These are phyloP conservation scores for Juncus effusus DNA, from an alignment of 176 grass and related monocot species.

Conservation along the genomic window DNA sequence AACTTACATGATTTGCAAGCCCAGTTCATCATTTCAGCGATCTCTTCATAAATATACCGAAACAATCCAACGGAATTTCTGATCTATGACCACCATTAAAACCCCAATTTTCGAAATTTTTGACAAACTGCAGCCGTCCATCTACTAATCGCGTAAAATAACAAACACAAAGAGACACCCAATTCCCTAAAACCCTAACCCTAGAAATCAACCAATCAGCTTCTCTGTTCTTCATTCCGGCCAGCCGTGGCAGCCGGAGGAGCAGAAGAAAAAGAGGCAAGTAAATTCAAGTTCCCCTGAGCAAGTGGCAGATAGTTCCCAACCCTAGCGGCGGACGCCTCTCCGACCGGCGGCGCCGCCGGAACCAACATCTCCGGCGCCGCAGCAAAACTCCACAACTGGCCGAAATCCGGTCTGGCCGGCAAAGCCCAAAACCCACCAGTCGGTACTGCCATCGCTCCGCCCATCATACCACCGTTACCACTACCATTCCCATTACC, in stretches of 20 bases:
- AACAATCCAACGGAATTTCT: constrained; percentile 7
- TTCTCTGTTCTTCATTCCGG: constrained; percentile 46
- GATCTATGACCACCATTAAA: background rate
- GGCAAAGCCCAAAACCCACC: constrained; percentile 72
- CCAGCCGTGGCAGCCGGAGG: constrained; percentile 24
- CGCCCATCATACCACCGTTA: background rate
- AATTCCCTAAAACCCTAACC: constrained; percentile 46
- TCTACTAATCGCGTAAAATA: constrained; percentile 24
- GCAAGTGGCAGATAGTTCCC: constrained; percentile 87
- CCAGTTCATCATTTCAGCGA: constrained; percentile 9
- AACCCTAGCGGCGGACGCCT: constrained; percentile 78
- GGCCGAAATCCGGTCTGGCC: constrained; percentile 56
- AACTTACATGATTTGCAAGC: constrained; percentile 28
- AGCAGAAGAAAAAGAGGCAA: constrained; percentile 65
- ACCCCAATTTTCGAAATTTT: background rate
- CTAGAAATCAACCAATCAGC: constrained; percentile 25
- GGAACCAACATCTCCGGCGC: constrained; percentile 63
- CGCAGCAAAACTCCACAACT: constrained; percentile 80
- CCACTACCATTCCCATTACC: background rate
- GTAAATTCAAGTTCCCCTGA: constrained; percentile 88
- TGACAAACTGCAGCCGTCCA: constrained; percentile 15
- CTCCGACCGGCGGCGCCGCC: constrained; percentile 32
- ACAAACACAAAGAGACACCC: constrained; percentile 40
- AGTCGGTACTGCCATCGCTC: constrained; percentile 5
- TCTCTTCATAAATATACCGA: background rate